These are phyloP conservation scores for Calonectria pteridis DNA, from an alignment of 2,329 filamentous ascomycete species.

Conservation along the genomic window DNA sequence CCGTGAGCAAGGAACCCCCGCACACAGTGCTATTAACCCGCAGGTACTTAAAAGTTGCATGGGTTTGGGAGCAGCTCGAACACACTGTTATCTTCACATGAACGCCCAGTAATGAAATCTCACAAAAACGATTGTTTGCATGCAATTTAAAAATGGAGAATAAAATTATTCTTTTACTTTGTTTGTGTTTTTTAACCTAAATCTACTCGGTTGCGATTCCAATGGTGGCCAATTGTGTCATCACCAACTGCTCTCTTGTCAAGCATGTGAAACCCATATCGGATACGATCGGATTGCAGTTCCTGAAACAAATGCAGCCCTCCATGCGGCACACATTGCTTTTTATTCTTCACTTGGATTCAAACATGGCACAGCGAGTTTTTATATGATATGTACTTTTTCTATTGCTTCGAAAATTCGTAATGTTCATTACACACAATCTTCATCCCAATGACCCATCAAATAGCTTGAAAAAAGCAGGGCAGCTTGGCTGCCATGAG, in stretches of 20 bases:
- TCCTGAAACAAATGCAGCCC: not conserved
- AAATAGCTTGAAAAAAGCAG: constrained; percentile 36
- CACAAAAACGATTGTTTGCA: not conserved
- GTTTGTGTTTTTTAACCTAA: not conserved
- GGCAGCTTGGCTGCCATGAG: constrained; percentile 46
- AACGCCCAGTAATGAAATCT: not conserved
- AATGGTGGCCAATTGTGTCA: not conserved
- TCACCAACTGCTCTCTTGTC: not conserved
- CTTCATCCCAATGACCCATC: constrained; percentile 37
- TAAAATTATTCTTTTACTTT: not conserved
- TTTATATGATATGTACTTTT: constrained; percentile 40
- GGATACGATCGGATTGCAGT: not conserved
- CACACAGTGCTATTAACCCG: constrained; percentile 20
- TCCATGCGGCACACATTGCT: not conserved
- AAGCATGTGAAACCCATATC: not conserved
- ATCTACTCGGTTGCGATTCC: not conserved
- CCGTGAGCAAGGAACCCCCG: constrained; percentile 5
- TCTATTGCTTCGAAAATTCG: constrained; percentile 43
- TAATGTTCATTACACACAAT: constrained; percentile 46
- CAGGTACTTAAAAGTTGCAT: constrained; percentile 6
- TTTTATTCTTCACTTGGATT: not conserved
- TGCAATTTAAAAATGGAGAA: not conserved
- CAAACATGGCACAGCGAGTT: not conserved
- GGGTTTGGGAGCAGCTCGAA: not conserved
- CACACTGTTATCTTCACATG: not conserved